phyloP scores from a whole-genome alignment of 495 filamentous ascomycete genomes.

The Xylaria bambusicola region DNA sequence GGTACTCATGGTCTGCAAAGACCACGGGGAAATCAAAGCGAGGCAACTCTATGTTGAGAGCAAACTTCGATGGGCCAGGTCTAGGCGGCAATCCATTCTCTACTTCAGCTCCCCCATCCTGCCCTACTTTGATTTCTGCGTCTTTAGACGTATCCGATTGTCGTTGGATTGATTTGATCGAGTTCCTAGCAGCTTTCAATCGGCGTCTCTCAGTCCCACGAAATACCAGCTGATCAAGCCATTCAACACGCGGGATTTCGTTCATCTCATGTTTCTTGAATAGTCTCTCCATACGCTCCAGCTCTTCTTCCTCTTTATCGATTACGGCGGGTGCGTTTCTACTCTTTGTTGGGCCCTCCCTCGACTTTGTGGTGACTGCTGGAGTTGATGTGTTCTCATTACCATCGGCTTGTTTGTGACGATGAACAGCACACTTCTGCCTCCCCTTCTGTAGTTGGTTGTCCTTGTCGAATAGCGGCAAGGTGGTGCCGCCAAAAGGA shows the following conservation, averaged over 20 bases:
- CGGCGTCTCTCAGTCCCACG: constrained; percentile 79
- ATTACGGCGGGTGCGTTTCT: constrained; percentile 21
- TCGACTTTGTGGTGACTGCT: constrained; percentile 53
- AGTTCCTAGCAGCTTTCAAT: constrained; percentile 51
- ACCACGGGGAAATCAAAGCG: constrained; percentile 96
- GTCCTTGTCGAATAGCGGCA: constrained; percentile 86
- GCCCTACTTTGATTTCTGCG: constrained; percentile 40
- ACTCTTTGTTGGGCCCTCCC: constrained; percentile 42
- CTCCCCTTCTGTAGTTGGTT: constrained; percentile 85
- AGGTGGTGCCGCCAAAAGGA: constrained; percentile 92
- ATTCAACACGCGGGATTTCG: constrained; percentile 87
- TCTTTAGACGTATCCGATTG: constrained; percentile 30
- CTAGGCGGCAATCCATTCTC: constrained; percentile 54
- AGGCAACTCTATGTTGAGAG: constrained; percentile 86
- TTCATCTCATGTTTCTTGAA: constrained; percentile 99
- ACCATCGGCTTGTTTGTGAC: constrained; percentile 83
- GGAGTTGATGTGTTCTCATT: constrained; percentile 80
- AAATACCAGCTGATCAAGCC: constrained; percentile 93
- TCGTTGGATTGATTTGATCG: constrained; percentile 37
- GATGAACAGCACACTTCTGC: constrained; percentile 86
- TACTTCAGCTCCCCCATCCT: constrained; percentile 28
- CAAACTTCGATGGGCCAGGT: constrained; percentile 54
- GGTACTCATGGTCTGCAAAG: constrained; percentile 91
- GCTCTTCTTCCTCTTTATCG: constrained; percentile 69
- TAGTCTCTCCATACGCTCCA: constrained; percentile 79